phyloP scores from a whole-genome alignment of 306 rosid species.

The Gleditsia sinensis region DNA sequence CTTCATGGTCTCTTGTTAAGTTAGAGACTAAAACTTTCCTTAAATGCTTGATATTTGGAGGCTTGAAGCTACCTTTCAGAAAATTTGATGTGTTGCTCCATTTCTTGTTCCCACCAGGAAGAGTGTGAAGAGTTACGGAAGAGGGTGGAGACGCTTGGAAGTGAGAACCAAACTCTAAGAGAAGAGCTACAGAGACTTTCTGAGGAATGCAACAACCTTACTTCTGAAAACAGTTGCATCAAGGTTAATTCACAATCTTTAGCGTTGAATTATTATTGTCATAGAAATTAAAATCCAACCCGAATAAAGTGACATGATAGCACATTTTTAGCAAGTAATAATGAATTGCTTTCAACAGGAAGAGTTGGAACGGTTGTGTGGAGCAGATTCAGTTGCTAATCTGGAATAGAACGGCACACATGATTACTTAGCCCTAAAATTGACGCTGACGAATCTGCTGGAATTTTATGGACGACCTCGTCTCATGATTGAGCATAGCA shows the following conservation, averaged over 20 bases:
- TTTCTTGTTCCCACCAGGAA: constrained; percentile 58
- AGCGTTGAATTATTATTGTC: no score
- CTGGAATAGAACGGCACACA: constrained; percentile 44
- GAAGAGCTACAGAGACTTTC: constrained; percentile 90
- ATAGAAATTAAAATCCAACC: no score
- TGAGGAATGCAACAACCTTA: constrained; percentile 80
- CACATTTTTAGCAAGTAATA: not conserved
- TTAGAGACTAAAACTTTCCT: not conserved
- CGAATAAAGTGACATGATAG: not conserved
- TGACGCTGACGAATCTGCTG: no score
- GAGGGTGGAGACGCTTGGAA: constrained; percentile 75
- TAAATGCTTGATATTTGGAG: constrained; percentile 7
- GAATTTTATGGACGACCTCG: constrained; percentile 47
- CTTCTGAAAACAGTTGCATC: constrained; percentile 74
- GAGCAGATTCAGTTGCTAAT: constrained; percentile 75
- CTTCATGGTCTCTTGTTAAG: constrained; percentile 9
- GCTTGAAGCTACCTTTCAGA: constrained; percentile 9
- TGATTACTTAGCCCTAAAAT: no score
- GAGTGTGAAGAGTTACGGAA: constrained; percentile 96
- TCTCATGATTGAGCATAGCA: constrained; percentile 42
- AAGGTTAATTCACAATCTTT: constrained; percentile 62
- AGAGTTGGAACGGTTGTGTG: constrained; percentile 78
- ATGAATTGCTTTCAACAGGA: constrained; percentile 57
- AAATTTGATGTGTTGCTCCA: not conserved
- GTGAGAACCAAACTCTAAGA: constrained; percentile 67